Base-by-base conservation (phyloP, 306 rosid genomes). In the Bauhinia variegata region DNA sequence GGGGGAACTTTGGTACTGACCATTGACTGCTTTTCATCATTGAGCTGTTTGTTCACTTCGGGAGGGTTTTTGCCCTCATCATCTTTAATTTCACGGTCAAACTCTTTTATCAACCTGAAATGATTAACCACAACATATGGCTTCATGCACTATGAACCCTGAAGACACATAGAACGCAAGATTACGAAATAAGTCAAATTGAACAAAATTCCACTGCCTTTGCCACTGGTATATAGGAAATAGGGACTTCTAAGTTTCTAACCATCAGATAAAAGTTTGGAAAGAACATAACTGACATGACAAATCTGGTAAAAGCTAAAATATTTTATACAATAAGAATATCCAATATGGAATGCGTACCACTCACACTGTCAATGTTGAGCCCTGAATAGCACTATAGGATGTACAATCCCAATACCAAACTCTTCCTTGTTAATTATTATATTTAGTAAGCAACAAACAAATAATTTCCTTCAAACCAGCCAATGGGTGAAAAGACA, bases 11-110 rank as follows among this genome's bases (percentile, higher is more conserved):
- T n/a, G 65, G 50, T 59, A 83, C 80, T 68, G 52, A 95, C 99
- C 97, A 95, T 83, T 5, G 95, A 86, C 77, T 95, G 99, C 65
- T 90, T 90, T 87, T 90, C 99, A 49, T 95, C 99, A 67, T 95
- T 95, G 59, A 95, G 95, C 79, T 90, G 99, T 86, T 90, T 95
- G 74, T 82, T 88, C 87, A 84, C 91, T 53, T 95, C 97, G 39
- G 88, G 84, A 59, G 99, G 72, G 83, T 86, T 90, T 80, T 76
- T 82, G 54, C 82, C 86, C 77, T 87, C 99, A 72, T 80, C 99
- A 17, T 95, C 99, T 80, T 95, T 95, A 68, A 86, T 63, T 82
- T 90, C 97, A 55, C 95, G 92, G 75, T 95, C 99, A 79, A 84
- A 88, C 78, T 95, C 99, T 82, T 90, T 95, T 48, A 95, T 85